Percentiles rank a stretch among this genome's conserved stretches.
These are phyloP conservation scores for Pyricularia pennisetigena DNA, from an alignment of 2,329 filamentous ascomycete species.

Conservation along the genomic window DNA sequence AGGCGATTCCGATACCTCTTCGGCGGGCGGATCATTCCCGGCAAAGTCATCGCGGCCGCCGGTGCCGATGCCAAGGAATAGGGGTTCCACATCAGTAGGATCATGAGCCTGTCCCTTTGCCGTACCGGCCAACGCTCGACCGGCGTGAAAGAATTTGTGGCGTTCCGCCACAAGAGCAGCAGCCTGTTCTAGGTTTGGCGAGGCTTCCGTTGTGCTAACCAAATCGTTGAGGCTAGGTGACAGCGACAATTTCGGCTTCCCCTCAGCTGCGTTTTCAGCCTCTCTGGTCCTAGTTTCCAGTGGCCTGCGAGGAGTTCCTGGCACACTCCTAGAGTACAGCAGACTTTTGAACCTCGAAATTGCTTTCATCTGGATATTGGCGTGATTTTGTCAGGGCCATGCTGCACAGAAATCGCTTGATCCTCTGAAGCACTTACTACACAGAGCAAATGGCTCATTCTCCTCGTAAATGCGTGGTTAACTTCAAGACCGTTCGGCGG, in stretches of 20 bases:
- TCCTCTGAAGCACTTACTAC: conserved; percentile 49
- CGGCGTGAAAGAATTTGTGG: conserved; percentile 24
- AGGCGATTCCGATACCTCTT: conserved; percentile 72
- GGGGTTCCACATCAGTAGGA: conserved; percentile 47
- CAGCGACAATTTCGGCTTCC: neutral
- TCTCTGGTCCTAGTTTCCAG: conserved; percentile 3
- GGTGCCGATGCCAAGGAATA: conserved; percentile 69
- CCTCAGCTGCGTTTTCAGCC: neutral
- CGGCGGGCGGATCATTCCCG: conserved; percentile 23
- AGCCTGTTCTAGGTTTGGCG: conserved; percentile 29
- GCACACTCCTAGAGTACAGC: conserved; percentile 36
- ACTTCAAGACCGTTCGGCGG: conserved; percentile 85
- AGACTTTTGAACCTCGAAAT: conserved; percentile 80
- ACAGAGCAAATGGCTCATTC: conserved; percentile 76
- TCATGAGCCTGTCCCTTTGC: conserved; percentile 55
- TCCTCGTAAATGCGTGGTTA: conserved; percentile 80
- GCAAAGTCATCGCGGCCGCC: conserved; percentile 41
- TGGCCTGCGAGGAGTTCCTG: conserved; percentile 5
- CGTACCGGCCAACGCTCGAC: neutral
- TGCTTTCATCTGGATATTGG: conserved; percentile 63
- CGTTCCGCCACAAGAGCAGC: conserved; percentile 37
- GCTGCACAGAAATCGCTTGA: neutral
- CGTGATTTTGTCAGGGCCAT: neutral
- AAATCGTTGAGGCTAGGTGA: neutral
- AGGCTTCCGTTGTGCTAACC: neutral